These are phyloP conservation scores for Globisporangium emineosum DNA, from an alignment of 352 stramenopile genomes.

Conservation along the genomic window DNA sequence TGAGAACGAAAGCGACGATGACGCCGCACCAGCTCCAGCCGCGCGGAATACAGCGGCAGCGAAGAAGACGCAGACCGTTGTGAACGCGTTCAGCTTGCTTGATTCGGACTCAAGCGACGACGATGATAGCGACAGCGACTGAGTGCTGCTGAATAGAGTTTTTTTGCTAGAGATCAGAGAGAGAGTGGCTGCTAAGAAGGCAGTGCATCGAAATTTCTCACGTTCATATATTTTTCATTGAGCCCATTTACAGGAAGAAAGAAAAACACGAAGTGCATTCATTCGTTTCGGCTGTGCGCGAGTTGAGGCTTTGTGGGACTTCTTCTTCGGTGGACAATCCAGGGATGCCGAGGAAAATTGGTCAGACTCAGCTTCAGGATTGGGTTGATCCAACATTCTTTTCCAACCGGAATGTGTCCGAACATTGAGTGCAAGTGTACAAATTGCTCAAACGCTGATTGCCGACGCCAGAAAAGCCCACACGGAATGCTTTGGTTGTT, in stretches of 20 bases:
- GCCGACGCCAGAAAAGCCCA: background rate
- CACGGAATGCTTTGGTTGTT: background rate
- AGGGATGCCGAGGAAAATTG: too few species aligned
- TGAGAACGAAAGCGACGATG: constrained; percentile 8
- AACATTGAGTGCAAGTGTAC: background rate
- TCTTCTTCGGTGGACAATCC: too few species aligned
- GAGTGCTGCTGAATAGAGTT: background rate
- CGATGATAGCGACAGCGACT: constrained; percentile 45
- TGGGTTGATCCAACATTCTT: too few species aligned
- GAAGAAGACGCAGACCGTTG: constrained; percentile 29
- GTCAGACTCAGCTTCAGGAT: too few species aligned
- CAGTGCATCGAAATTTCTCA: background rate
- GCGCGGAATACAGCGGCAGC: background rate
- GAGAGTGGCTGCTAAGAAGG: background rate
- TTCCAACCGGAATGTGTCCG: too few species aligned
- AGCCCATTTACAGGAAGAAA: too few species aligned
- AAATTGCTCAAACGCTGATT: background rate
- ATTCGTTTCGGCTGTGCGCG: too few species aligned
- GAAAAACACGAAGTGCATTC: too few species aligned
- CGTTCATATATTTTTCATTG: background rate
- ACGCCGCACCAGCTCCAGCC: constrained; percentile 6
- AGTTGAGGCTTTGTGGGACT: too few species aligned
- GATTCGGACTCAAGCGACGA: constrained; percentile 87
- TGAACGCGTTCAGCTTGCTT: constrained; percentile 81
- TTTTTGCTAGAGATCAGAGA: background rate